A percentile compares a stretch with the other conserved stretches of the same genome.
Evolutionary conservation across 2,329 filamentous ascomycete genomes (phyloP).

Genomic region (Didymella keratinophila): DNA sequence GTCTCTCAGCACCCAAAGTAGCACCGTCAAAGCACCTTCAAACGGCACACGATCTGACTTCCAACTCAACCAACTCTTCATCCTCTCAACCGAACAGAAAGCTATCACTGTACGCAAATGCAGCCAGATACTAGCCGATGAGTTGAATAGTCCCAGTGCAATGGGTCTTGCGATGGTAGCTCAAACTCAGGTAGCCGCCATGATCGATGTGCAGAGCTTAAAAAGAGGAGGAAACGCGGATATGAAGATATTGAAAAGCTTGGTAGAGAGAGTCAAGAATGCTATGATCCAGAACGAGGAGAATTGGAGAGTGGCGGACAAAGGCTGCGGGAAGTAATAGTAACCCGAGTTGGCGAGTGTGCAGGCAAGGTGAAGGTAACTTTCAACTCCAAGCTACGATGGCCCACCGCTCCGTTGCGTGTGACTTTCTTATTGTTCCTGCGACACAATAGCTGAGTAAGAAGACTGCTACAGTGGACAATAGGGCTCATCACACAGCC

Average conservation of each 20-base stretch:
- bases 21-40: neutral
- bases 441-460: neutral
- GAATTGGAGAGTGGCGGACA: slow-evolving; percentile 22
- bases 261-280: slow-evolving; percentile 27
- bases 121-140: slow-evolving; percentile 30
- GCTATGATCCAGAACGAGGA: slow-evolving; percentile 30
- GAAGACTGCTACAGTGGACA: neutral
- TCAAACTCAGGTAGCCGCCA: slow-evolving; percentile 27
- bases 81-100: slow-evolving; percentile 25
- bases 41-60: slow-evolving; percentile 23
- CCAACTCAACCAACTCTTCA: slow-evolving; percentile 11
- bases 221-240: slow-evolving; percentile 13
- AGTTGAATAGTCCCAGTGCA: slow-evolving; percentile 26
- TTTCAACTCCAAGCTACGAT: neutral
- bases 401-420: neutral
- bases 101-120: slow-evolving; percentile 30
- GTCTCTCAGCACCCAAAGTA: slow-evolving; percentile 18
- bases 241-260: slow-evolving; percentile 15
- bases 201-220: slow-evolving; percentile 23
- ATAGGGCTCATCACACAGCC: neutral
- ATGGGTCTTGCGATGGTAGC: slow-evolving; percentile 27
- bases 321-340: slow-evolving; percentile 1
- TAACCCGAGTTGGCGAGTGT: too few relatives aligned
- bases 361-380: neutral
- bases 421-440: neutral